These are phyloP conservation scores for Talaromyces amestolkiae DNA, from an alignment of 2,329 filamentous ascomycete genomes.

Conservation along the genomic window DNA sequence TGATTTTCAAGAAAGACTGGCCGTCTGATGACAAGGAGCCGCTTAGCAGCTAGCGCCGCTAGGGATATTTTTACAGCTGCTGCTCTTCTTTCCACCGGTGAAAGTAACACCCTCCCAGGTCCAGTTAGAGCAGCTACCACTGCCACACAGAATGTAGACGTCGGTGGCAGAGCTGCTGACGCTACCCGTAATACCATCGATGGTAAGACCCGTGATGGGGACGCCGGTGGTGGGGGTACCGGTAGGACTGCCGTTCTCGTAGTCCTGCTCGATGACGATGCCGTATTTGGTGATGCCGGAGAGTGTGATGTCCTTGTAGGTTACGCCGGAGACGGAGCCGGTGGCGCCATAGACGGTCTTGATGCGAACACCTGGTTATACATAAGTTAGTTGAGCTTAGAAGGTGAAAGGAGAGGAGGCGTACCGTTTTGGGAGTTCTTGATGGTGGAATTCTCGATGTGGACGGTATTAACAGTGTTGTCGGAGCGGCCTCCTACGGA, in stretches of 20 bases:
- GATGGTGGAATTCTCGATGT: slow-evolving; percentile 52
- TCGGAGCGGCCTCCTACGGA: slow-evolving; percentile 48
- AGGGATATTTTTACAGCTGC: slow-evolving; percentile 43
- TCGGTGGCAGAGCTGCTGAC: slow-evolving; percentile 50
- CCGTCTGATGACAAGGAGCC: no score
- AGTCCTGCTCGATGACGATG: slow-evolving; percentile 60
- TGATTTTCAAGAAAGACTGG: background rate
- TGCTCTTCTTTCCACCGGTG: slow-evolving; percentile 52
- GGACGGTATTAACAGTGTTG: slow-evolving; percentile 54
- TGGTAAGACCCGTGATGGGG: slow-evolving; percentile 34
- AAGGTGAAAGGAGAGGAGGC: background rate
- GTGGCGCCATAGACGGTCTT: slow-evolving; percentile 56
- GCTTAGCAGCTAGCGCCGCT: slow-evolving; percentile 32
- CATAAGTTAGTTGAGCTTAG: background rate
- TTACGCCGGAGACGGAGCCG: slow-evolving; percentile 53
- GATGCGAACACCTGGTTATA: slow-evolving; percentile 51
- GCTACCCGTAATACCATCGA: slow-evolving; percentile 44
- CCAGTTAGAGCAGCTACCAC: slow-evolving; percentile 53
- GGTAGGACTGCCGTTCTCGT: slow-evolving; percentile 48
- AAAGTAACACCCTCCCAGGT: slow-evolving; percentile 52
- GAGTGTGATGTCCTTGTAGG: slow-evolving; percentile 54
- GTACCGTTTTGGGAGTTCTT: slow-evolving; percentile 39
- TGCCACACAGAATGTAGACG: slow-evolving; percentile 50
- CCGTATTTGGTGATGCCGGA: slow-evolving; percentile 53
- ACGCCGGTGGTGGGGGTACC: slow-evolving; percentile 39